Conservation (phyloP, 2,329 filamentous ascomycete species). For the Alternaria brassicicola region DNA sequence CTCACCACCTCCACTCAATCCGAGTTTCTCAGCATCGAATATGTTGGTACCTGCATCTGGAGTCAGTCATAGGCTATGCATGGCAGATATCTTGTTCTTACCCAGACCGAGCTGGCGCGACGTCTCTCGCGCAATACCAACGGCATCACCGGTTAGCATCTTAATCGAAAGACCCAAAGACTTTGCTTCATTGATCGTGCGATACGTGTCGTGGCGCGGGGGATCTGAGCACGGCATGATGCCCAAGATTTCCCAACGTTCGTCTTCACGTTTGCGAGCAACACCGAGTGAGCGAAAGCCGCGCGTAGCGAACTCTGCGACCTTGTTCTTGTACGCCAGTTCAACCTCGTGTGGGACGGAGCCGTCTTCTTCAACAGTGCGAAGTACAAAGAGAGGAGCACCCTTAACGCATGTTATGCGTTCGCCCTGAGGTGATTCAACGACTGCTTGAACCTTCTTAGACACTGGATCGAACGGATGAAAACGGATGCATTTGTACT, state of each 20-base stretch:
- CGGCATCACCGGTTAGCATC: conserved; percentile 94
- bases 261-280: conserved; percentile 83
- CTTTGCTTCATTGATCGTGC: conserved; percentile 90
- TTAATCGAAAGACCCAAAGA: conserved; percentile 87
- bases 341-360: conserved; percentile 77
- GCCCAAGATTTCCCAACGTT: conserved; percentile 87
- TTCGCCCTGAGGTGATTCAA: conserved; percentile 83
- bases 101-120: conserved; percentile 86
- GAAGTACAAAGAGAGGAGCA: conserved; percentile 84
- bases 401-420: conserved; percentile 89
- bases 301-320: conserved; percentile 88
- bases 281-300: conserved; percentile 94
- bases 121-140: conserved; percentile 90
- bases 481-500: conserved; percentile 86
- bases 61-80: not conserved
- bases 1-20: conserved; percentile 86
- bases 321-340: conserved; percentile 88
- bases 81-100: not conserved
- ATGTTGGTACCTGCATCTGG: conserved; percentile 71
- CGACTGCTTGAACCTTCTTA: conserved; percentile 87
- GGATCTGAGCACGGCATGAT: conserved; percentile 96
- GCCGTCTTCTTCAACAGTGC: conserved; percentile 85
- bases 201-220: conserved; percentile 86
- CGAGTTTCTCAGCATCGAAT: conserved; percentile 91
- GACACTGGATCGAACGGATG: conserved; percentile 90